Percentiles rank a stretch among this genome's conserved stretches.
These are phyloP conservation scores for Suhomyces choctaworum DNA, from an alignment of 1,139 yeast species.

Conservation along the genomic window DNA sequence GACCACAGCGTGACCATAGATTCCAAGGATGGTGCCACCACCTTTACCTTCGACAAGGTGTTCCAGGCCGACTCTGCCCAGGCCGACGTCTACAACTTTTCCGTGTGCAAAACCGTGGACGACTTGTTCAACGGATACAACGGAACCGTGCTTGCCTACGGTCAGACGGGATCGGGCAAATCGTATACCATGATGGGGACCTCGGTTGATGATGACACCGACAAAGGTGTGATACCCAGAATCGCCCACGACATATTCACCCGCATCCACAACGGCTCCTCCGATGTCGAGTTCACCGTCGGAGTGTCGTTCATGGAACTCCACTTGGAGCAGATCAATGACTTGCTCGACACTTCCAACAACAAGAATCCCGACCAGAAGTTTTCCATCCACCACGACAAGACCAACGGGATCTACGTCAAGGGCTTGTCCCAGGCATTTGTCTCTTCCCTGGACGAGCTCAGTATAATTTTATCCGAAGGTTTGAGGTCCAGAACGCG, in stretches of 20 bases:
- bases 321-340: constrained; percentile 75
- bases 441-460: constrained; percentile 60
- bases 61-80: constrained; percentile 56
- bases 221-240: constrained; percentile 69
- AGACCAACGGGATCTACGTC: constrained; percentile 66
- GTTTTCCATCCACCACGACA: constrained; percentile 66
- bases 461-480: constrained; percentile 53
- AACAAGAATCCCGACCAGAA: constrained; percentile 25
- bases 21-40: constrained; percentile 32
- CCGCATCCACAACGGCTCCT: constrained; percentile 50
- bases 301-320: constrained; percentile 80
- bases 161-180: constrained; percentile 89
- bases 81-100: constrained; percentile 59
- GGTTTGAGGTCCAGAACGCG: constrained; percentile 60
- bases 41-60: constrained; percentile 68
- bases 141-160: constrained; percentile 84
- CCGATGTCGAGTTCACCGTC: constrained; percentile 65
- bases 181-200: constrained; percentile 84
- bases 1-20: constrained; percentile 31
- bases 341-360: constrained; percentile 43
- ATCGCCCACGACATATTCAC: constrained; percentile 67
- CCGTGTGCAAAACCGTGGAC: constrained; percentile 59
- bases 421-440: constrained; percentile 64
- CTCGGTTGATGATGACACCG: constrained; percentile 35
- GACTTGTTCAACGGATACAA: constrained; percentile 79